Conservation (phyloP, 345 rosid genomes). For the Eucalyptus victrix region DNA sequence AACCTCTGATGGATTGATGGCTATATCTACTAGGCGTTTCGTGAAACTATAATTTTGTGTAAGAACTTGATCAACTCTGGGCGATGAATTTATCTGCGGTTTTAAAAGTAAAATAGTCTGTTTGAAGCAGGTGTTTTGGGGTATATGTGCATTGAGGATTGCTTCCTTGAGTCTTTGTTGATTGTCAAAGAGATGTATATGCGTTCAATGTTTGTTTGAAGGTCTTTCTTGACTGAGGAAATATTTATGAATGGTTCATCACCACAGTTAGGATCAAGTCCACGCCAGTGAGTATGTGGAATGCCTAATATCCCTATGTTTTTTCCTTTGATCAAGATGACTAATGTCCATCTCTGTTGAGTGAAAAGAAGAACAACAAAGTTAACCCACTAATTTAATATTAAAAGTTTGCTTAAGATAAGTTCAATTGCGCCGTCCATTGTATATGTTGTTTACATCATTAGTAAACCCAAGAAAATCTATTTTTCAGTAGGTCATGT, state of each 20-base stretch:
- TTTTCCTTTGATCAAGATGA: neutral
- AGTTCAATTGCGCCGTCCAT: neutral
- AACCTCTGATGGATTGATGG: neutral
- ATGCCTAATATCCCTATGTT: neutral
- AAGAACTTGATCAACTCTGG: neutral
- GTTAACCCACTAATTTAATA: neutral
- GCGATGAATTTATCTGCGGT: neutral
- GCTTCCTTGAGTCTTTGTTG: too few relatives aligned
- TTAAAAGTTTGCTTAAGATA: neutral
- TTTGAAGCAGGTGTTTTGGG: neutral
- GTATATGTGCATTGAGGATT: too few relatives aligned
- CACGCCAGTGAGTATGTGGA: neutral
- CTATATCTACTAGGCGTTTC: neutral
- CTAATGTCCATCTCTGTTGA: neutral
- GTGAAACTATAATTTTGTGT: neutral
- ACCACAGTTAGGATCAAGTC: neutral
- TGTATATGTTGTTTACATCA: too few relatives aligned
- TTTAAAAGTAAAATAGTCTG: neutral
- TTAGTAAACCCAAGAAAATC: too few relatives aligned
- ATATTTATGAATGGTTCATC: neutral
- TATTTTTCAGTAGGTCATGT: too few relatives aligned
- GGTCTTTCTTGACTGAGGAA: too few relatives aligned
- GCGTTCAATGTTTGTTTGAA: too few relatives aligned
- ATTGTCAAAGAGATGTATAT: too few relatives aligned
- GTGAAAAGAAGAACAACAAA: neutral